Base-by-base conservation (phyloP, 768 basidiomycete species). In the Mycena epipterygia region DNA sequence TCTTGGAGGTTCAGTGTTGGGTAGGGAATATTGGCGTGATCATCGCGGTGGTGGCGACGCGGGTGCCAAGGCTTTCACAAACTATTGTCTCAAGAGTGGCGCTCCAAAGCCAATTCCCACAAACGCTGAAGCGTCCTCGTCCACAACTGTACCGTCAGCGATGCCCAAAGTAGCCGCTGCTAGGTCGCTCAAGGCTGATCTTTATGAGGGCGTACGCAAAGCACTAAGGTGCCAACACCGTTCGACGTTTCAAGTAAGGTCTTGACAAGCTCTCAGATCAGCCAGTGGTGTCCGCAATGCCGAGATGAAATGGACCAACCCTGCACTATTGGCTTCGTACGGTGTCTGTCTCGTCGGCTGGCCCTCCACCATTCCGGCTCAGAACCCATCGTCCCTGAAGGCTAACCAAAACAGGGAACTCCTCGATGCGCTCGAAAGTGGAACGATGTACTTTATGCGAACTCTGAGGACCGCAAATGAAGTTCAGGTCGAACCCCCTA, bases 241-340 rank as follows among this genome's bases (percentile, higher is more conserved):
- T 70, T 37, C 51, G 35, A 61, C 58, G 9, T 70, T 53, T 51
- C 51, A 57, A 42, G 72, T 33, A 48, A 48, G 49, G 41, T 70
- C 33, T 37, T 70, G 42, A 58, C 55, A 71, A 27, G 67, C 37
- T 67, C 53, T 53, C 62, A 51, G 91, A 77, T 75, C 83, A 5
- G 84, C 83, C 9, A 89, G 89, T 71, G 90, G 90, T 11, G 78
- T 89, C 23, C 89, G 88, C 14, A 89, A 84, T 62, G 91, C 91
- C 25, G 91, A 93, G 74, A 93, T 93, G 91, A 92, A 89, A 77
- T 93, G 91, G 91, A 89, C 89, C 12, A 91, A 90, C 75, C 91
- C 87, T 57, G 86, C 88, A 29, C 84, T 87, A 49, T 76, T 93
- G 58, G 81, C 84, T 71, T 74, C 81, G 8, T 92, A 91, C 72